These are phyloP conservation scores for Pilaira anomala DNA, from an alignment of 192 early-diverging fungal species.

Conservation along the genomic window DNA sequence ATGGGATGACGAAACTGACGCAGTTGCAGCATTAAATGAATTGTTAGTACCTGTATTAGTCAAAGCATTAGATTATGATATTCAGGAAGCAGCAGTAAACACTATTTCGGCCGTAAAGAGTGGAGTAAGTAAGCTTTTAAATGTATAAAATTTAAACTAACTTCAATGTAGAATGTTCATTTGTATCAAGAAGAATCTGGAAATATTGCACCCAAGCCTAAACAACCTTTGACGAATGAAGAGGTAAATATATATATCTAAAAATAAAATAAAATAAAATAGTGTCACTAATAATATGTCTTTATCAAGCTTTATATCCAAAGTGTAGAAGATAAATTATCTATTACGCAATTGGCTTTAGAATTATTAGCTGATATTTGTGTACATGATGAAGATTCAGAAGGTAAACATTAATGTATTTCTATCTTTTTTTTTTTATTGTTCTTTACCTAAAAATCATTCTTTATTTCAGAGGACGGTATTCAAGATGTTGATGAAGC, in stretches of 20 bases:
- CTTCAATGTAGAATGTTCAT: constrained; percentile 11
- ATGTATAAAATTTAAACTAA: constrained; percentile 23
- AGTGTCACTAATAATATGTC: neutral
- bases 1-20: constrained; percentile 36
- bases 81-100: constrained; percentile 47
- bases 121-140: constrained; percentile 31
- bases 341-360: constrained; percentile 68
- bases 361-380: constrained; percentile 86
- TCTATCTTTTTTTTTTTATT: neutral
- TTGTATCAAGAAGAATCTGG: constrained; percentile 19
- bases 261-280: neutral
- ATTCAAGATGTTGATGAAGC: constrained; percentile 44
- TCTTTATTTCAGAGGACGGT: constrained; percentile 38
- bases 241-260: constrained; percentile 17
- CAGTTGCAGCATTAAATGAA: constrained; percentile 40
- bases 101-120: constrained; percentile 36
- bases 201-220: constrained; percentile 37
- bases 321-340: constrained; percentile 50
- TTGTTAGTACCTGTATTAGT: constrained; percentile 45
- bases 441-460: constrained; percentile 3
- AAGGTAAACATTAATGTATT: constrained; percentile 36
- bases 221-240: constrained; percentile 33
- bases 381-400: constrained; percentile 52
- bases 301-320: constrained; percentile 33
- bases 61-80: constrained; percentile 44